These are phyloP conservation scores for Mitragyna speciosa DNA, from an alignment of 257 asterid species.

Conservation along the genomic window DNA sequence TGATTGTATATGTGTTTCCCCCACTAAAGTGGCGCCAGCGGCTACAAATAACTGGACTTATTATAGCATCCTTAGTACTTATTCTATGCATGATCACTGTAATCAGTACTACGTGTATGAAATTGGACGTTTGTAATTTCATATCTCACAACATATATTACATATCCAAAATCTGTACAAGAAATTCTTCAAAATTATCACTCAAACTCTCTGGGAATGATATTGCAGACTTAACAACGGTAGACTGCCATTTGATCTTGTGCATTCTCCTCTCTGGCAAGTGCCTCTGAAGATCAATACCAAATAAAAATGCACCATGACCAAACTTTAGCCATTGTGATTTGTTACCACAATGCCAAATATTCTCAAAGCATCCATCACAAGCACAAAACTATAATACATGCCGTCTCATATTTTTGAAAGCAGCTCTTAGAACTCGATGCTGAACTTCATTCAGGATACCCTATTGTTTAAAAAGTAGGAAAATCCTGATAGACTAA, in stretches of 20 bases:
- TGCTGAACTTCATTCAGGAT: constrained; percentile 10
- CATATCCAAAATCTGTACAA: constrained; percentile 8
- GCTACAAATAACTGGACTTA: background rate
- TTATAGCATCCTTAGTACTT: background rate
- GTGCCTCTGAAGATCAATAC: background rate
- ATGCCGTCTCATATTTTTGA: background rate
- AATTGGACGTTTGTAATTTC: background rate
- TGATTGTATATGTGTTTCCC: background rate
- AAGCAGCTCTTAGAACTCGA: background rate
- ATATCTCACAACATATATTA: background rate
- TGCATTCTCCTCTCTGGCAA: background rate
- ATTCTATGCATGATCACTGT: background rate
- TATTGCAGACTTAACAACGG: background rate
- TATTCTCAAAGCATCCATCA: background rate
- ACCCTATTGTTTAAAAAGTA: constrained; percentile 8
- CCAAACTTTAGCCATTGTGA: background rate
- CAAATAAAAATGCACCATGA: background rate
- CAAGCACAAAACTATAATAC: background rate
- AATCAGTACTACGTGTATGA: too few relatives aligned
- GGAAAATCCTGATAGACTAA: constrained; percentile 10
- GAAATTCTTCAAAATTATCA: background rate
- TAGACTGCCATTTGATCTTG: background rate
- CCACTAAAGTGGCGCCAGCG: too few relatives aligned
- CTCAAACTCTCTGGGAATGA: background rate
- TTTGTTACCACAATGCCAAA: background rate